Percentiles rank a stretch among this genome's conserved stretches.
phyloP scores from a whole-genome alignment of 2,329 filamentous ascomycete genomes.

The Aspergillus carbonarius region DNA sequence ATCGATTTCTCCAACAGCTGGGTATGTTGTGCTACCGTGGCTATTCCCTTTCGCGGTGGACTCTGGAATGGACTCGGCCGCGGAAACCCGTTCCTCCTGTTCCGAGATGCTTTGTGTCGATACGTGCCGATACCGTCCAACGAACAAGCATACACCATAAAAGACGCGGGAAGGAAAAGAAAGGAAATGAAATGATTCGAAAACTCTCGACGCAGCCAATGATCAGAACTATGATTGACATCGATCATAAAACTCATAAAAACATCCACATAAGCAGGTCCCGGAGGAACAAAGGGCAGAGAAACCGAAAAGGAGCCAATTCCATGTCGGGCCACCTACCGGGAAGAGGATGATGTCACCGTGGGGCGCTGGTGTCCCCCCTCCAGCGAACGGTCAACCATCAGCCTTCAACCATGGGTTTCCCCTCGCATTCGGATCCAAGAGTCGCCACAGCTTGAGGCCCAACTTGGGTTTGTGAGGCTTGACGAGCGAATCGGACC shows the following conservation, averaged over 20 bases:
- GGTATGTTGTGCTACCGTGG: not conserved
- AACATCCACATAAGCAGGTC: not conserved
- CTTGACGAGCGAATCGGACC: not conserved
- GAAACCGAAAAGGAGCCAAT: not conserved
- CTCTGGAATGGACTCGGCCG: not conserved
- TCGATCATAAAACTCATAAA: not conserved
- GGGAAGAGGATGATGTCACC: conserved; percentile 6
- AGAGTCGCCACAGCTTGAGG: not conserved
- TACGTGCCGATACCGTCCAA: not conserved
- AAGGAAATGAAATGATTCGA: not conserved
- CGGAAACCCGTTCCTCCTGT: not conserved
- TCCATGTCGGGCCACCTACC: not conserved
- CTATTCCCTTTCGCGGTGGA: not conserved
- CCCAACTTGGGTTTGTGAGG: not conserved
- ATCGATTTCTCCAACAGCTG: not conserved
- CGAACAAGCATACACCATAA: not conserved
- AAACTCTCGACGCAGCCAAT: not conserved
- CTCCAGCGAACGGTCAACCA: not conserved
- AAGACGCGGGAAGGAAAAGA: not conserved
- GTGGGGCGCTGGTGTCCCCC: not conserved
- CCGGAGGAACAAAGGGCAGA: not conserved
- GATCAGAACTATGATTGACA: not conserved
- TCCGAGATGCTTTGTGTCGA: not conserved
- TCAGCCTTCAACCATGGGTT: conserved; percentile 5
- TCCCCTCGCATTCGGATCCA: not conserved